phyloP scores from a whole-genome alignment of 2,329 filamentous ascomycete species.

The Aureobasidium sp. region DNA sequence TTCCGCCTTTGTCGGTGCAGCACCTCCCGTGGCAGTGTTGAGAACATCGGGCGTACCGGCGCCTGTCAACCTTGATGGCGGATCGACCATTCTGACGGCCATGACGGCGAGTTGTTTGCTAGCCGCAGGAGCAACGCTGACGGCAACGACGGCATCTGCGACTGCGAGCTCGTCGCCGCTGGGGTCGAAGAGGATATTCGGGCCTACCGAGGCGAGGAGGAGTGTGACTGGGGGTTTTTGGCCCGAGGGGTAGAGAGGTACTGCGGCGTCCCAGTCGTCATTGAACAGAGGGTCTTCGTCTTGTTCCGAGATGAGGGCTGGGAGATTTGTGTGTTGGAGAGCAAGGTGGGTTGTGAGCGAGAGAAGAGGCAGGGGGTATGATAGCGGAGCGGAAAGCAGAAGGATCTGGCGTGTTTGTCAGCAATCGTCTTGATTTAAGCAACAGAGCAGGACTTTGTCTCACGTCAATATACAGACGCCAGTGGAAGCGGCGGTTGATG shows the following conservation, averaged over 20 bases:
- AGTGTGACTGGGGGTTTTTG: conserved; percentile 77
- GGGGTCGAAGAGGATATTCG: conserved; percentile 92
- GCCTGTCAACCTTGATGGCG: conserved; percentile 42
- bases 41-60: conserved; percentile 43
- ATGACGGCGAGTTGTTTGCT: conserved; percentile 28
- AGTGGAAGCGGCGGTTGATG: conserved; percentile 91
- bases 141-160: conserved; percentile 78
- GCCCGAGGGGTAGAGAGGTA: conserved; percentile 56
- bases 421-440: neutral
- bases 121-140: conserved; percentile 64
- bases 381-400: conserved; percentile 84
- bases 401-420: conserved; percentile 56
- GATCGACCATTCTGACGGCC: conserved; percentile 43
- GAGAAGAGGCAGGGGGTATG: conserved; percentile 86
- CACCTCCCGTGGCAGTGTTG: conserved; percentile 39
- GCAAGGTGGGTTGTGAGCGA: conserved; percentile 91
- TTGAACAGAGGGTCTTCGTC: conserved; percentile 97
- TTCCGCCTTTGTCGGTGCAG: conserved; percentile 32
- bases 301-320: conserved; percentile 74
- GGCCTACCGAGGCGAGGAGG: conserved; percentile 76
- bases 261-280: conserved; percentile 89
- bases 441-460: conserved; percentile 31
- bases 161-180: conserved; percentile 86
- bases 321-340: conserved; percentile 77
- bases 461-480: conserved; percentile 93